These are phyloP conservation scores for Cytidiella melzeri DNA, from an alignment of 768 basidiomycete genomes.

Conservation along the genomic window DNA sequence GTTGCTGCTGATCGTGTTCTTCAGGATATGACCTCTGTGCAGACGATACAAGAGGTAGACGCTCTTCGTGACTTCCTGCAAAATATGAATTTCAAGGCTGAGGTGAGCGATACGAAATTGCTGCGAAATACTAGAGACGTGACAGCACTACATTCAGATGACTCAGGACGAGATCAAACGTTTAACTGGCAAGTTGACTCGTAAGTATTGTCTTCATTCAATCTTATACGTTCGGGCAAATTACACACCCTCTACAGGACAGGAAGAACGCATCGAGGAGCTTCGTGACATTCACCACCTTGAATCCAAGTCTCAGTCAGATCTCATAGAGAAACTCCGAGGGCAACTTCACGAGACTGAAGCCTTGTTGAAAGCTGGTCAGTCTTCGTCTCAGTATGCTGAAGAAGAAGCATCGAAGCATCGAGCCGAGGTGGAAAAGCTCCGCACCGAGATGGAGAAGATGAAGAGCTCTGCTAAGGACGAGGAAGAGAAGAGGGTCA, in stretches of 20 bases:
- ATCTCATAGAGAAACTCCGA: conserved; percentile 65
- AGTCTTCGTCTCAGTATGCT: conserved; percentile 38
- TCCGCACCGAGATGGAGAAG: conserved; percentile 60
- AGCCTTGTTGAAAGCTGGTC: conserved; percentile 55
- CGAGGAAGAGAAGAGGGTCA: conserved; percentile 95
- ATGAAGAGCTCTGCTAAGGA: conserved; percentile 68
- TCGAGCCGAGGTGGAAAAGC: conserved; percentile 47
- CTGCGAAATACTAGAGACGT: not conserved
- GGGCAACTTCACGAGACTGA: conserved; percentile 68
- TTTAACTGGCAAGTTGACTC: conserved; percentile 61
- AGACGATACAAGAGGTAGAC: conserved; percentile 55
- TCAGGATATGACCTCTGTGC: conserved; percentile 63
- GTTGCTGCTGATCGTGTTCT: conserved; percentile 62
- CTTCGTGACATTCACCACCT: conserved; percentile 77
- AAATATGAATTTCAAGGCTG: conserved; percentile 58
- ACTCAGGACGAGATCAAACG: conserved; percentile 76
- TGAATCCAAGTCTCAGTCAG: conserved; percentile 73
- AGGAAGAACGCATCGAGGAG: conserved; percentile 81
- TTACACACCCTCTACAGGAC: conserved; percentile 41
- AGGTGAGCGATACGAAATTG: conserved; percentile 42
- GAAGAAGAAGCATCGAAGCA: conserved; percentile 46
- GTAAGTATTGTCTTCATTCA: conserved; percentile 36
- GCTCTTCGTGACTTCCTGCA: conserved; percentile 70
- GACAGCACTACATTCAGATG: conserved; percentile 35
- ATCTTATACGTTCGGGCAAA: not conserved